Conservation (phyloP, 2,329 filamentous ascomycete genomes). For the Lecanicillium sp. region DNA sequence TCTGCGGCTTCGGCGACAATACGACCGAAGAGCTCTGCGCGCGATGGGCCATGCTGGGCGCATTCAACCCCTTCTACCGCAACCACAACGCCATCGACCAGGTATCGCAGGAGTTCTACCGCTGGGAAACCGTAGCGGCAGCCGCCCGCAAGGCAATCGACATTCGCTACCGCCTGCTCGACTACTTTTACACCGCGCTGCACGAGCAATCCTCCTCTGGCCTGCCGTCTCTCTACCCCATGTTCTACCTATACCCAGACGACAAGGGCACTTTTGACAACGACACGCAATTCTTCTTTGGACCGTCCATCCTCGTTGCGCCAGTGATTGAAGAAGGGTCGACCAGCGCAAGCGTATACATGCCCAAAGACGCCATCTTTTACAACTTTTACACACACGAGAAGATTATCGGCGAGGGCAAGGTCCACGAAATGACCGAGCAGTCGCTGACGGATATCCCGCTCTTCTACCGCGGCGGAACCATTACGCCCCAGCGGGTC, state of each 20-base stretch:
- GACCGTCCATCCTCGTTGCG: conserved; percentile 32
- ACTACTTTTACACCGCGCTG: conserved; percentile 68
- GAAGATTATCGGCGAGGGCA: conserved; percentile 29
- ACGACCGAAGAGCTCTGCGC: conserved; percentile 54
- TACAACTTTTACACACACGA: conserved; percentile 42
- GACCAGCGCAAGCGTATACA: conserved; percentile 33
- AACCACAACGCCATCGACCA: conserved; percentile 49
- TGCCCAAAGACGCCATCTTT: conserved; percentile 36
- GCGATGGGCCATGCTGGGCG: conserved; percentile 57
- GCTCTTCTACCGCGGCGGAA: conserved; percentile 58
- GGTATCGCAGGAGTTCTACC: conserved; percentile 55
- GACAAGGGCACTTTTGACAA: conserved; percentile 32
- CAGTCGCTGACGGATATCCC: conserved; percentile 44
- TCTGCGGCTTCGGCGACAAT: conserved; percentile 66
- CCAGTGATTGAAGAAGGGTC: conserved; percentile 34
- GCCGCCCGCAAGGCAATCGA: conserved; percentile 60
- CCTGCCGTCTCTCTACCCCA: conserved; percentile 61
- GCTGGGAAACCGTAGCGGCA: conserved; percentile 50
- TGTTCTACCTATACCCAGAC: conserved; percentile 60
- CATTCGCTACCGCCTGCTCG: conserved; percentile 60
- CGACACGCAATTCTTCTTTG: conserved; percentile 40
- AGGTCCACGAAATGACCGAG: conserved; percentile 23
- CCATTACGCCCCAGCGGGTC: conserved; percentile 53
- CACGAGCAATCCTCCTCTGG: conserved; percentile 52
- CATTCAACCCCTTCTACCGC: conserved; percentile 60